Evolutionary conservation across 2,329 filamentous ascomycete species (phyloP), one percentile per base, ranked within the genome.

Genomic region (Monosporascus sp.): DNA sequence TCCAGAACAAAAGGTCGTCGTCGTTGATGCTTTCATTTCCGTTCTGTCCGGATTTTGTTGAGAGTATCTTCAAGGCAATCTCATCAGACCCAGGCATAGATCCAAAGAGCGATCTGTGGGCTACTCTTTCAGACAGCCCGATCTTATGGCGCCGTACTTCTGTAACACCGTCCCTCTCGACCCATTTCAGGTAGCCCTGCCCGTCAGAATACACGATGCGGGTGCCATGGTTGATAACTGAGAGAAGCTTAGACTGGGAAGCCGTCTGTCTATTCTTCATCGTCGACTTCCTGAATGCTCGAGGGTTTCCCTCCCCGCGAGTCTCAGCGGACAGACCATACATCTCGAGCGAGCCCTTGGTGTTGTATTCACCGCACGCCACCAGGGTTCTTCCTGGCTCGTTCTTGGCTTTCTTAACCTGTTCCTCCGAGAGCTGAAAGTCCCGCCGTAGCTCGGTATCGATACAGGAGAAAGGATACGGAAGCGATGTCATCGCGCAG

Each of bases 341-440:
- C n/a, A 96, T 74, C 65, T 97, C 93, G 2, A 97, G 75, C 0
- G 88, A 92, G 1, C 93, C 93, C 68, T 94, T 92, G 35, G 88
- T 90, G 62, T 94, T 95, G 73, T 97, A 97, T 66, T 93, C 89
- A 5, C 92, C 93, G 40, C 88, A 89, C 3, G 91, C 89, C 50
- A 96, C 81, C 26, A 97, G 71, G 0, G 87, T 91, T 46, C 86
- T 78, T 0, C 69, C 79, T 0, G 71, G 63, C 0, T 69, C 67
- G n/a, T 64, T 70, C 60, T 86, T 86, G n/a, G 77, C 77, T 18
- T 74, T 72, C 57, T 69, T 73, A 14, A 83, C 74, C 58, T 78
- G 78, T 52, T 81, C 78, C 51, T 76, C 69, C 11, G 83, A 80
- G 20, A 86, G 72, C 55, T 80, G 74, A 20, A 78, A 78, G 5